These are phyloP conservation scores for Drechslerella stenobrocha DNA, from an alignment of 2,329 filamentous ascomycete species.

Conservation along the genomic window DNA sequence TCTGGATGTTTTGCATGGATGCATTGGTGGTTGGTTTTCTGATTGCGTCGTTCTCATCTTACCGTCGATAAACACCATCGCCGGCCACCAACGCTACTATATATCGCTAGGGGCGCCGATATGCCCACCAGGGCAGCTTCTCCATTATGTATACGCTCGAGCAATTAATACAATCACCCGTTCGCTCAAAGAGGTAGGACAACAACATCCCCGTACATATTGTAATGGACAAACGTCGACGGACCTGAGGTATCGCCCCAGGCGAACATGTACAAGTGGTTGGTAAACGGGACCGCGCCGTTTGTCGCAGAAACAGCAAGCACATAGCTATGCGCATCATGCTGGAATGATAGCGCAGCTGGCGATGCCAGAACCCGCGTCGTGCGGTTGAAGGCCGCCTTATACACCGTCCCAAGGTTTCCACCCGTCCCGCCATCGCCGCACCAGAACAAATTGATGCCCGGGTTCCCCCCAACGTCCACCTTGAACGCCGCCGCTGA, in stretches of 20 bases:
- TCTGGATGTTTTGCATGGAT: no score
- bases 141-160: no score
- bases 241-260: constrained; percentile 24
- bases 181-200: constrained; percentile 6
- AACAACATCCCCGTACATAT: constrained; percentile 6
- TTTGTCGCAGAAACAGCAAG: constrained; percentile 11
- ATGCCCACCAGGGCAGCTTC: no score
- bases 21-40: no score
- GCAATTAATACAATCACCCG: no score
- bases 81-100: no score
- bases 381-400: constrained; percentile 4
- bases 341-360: constrained; percentile 17
- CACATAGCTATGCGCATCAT: constrained; percentile 24
- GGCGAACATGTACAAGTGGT: constrained; percentile 31
- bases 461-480: constrained; percentile 14
- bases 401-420: constrained; percentile 18
- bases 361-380: constrained; percentile 5
- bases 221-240: constrained; percentile 22
- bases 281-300: constrained; percentile 6
- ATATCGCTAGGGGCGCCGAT: no score
- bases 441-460: constrained; percentile 22
- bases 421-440: constrained; percentile 19
- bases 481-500: constrained; percentile 18
- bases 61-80: no score
- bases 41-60: no score